Evolutionary conservation across 225 moss, liverwort and hornwort species (phyloP).

Genomic region (Lunularia cruciata): DNA sequence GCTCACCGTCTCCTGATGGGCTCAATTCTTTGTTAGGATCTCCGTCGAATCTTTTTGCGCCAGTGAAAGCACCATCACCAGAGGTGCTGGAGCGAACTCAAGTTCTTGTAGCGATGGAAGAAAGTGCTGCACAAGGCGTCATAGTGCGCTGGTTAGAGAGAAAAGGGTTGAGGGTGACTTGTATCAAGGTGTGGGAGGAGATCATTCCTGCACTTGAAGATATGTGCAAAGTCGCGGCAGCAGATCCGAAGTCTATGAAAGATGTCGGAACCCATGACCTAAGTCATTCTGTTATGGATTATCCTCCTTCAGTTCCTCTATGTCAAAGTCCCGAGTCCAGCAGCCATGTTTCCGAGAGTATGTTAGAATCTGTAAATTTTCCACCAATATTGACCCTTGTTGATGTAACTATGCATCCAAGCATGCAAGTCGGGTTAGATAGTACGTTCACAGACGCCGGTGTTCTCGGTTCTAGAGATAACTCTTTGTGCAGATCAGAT

Average conservation of each 20-base stretch:
- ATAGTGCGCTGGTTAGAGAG: constrained; percentile 33
- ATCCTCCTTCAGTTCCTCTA: not conserved
- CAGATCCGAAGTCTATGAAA: constrained; percentile 10
- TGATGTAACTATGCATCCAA: constrained; percentile 32
- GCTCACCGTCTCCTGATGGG: constrained; percentile 30
- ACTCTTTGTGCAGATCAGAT: constrained; percentile 27
- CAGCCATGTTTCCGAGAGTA: constrained; percentile 19
- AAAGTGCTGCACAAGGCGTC: constrained; percentile 30
- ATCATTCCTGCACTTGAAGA: constrained; percentile 33
- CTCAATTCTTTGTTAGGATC: constrained; percentile 38
- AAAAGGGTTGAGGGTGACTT: constrained; percentile 29
- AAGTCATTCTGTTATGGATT: constrained; percentile 4
- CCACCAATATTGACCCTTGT: constrained; percentile 37
- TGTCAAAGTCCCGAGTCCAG: constrained; percentile 15
- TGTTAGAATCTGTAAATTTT: constrained; percentile 17
- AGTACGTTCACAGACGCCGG: constrained; percentile 8
- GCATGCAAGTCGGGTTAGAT: constrained; percentile 19
- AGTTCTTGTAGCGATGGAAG: constrained; percentile 39
- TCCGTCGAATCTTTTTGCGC: constrained; percentile 25
- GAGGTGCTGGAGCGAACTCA: constrained; percentile 29
- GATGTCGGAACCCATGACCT: constrained; percentile 5
- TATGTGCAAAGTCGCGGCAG: constrained; percentile 5
- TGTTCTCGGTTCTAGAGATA: constrained; percentile 10
- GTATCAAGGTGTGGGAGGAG: constrained; percentile 36
- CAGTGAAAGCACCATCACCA: constrained; percentile 17